Percentiles rank a stretch among this genome's conserved stretches.
Evolutionary conservation across 1,284 basidiomycete species (phyloP).

Genomic region (Heterobasidion occidentale): DNA sequence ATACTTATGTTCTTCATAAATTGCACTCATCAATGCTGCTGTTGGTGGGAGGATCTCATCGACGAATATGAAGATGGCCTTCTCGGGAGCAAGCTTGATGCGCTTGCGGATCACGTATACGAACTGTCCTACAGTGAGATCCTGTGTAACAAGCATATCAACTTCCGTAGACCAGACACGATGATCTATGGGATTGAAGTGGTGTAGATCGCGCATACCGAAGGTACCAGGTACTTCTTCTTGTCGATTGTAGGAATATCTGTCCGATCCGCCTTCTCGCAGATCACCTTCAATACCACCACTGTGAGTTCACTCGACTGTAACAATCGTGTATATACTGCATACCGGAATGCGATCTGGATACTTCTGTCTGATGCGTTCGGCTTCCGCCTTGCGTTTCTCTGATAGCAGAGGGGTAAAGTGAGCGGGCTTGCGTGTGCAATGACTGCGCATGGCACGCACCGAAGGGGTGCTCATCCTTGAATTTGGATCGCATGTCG

Average conservation of each 20-base stretch:
- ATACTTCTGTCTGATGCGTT: constrained; percentile 98
- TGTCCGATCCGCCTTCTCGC: constrained; percentile 98
- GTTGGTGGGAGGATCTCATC: constrained; percentile 98
- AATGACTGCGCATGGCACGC: constrained; percentile 22
- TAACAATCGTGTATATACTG: constrained; percentile 12
- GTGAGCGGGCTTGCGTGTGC: constrained; percentile 4
- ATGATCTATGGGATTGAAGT: background rate
- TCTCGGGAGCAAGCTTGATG: constrained; percentile 99
- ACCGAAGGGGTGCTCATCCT: constrained; percentile 99
- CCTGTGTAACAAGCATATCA: constrained; percentile 41
- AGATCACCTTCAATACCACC: constrained; percentile 74
- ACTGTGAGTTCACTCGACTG: constrained; percentile 8
- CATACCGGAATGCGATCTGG: constrained; percentile 95
- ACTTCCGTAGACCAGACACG: constrained; percentile 11
- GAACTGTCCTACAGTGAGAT: constrained; percentile 97
- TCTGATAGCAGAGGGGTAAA: constrained; percentile 41
- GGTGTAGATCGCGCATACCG: constrained; percentile 43
- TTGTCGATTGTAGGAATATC: constrained; percentile 99
- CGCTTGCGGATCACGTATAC: constrained; percentile 99
- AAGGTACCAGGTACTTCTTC: constrained; percentile 99
- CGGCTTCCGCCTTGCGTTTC: constrained; percentile 97
- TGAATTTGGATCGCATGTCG: constrained; percentile 95
- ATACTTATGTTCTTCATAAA: constrained; percentile 99
- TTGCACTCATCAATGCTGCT: constrained; percentile 96
- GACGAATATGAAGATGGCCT: constrained; percentile 99